Percentiles rank a stretch among this genome's conserved stretches.
Evolutionary conservation across 345 rosid species (phyloP).

Genomic region (Mercurialis annua): DNA sequence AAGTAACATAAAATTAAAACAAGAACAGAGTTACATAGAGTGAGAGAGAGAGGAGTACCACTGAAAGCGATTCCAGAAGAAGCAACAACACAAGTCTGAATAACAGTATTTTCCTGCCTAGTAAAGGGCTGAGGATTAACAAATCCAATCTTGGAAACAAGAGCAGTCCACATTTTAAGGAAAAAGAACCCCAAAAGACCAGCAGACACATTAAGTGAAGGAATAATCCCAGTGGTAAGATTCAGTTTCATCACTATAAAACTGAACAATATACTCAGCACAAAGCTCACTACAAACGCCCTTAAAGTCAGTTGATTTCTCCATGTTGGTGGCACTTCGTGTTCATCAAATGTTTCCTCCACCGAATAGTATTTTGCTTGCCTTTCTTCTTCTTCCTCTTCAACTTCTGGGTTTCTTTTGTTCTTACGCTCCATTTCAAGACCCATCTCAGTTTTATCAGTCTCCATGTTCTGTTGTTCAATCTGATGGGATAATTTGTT

Average conservation of each 20-base stretch:
- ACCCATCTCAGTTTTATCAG: neutral
- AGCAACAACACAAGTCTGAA: constrained; percentile 27
- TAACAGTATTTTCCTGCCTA: constrained; percentile 25
- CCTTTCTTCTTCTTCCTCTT: neutral
- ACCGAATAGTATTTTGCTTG: constrained; percentile 1
- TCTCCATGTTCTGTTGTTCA: neutral
- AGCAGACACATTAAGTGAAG: constrained; percentile 26
- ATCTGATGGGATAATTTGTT: too few species aligned
- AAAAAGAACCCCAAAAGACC: constrained; percentile 28
- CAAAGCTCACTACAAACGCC: constrained; percentile 23
- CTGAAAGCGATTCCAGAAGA: constrained; percentile 29
- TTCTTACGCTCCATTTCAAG: neutral
- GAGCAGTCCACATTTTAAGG: constrained; percentile 21
- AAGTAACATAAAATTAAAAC: neutral
- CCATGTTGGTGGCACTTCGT: constrained; percentile 20
- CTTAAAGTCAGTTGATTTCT: constrained; percentile 21
- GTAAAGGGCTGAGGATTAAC: constrained; percentile 24
- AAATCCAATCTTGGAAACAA: constrained; percentile 3
- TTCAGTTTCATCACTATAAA: constrained; percentile 28
- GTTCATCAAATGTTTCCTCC: constrained; percentile 14
- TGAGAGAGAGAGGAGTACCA: neutral
- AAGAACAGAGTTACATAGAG: neutral
- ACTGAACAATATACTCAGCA: constrained; percentile 15
- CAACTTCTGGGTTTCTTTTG: neutral
- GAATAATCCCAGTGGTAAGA: constrained; percentile 26